Evolutionary conservation across 2,329 filamentous ascomycete species (phyloP).

Genomic region (Ophiosphaerella narmari): DNA sequence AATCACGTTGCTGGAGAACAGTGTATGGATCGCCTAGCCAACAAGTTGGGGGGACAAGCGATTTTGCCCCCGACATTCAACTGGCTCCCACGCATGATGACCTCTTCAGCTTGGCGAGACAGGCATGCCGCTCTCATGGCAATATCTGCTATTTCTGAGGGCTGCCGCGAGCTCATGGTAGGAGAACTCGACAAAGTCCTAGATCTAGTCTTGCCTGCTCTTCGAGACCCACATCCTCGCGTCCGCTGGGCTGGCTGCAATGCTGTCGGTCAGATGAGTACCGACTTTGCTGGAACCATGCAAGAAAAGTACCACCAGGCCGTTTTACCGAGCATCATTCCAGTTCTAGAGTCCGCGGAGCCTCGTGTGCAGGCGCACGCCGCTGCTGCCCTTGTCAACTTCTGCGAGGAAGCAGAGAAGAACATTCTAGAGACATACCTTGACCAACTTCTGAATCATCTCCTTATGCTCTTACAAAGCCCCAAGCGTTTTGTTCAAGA

Average conservation of each 20-base stretch:
- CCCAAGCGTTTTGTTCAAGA: constrained; percentile 97
- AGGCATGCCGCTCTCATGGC: constrained; percentile 97
- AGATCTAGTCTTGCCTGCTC: constrained; percentile 88
- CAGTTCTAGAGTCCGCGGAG: constrained; percentile 86
- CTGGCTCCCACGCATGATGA: constrained; percentile 98
- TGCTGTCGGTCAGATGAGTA: constrained; percentile 99
- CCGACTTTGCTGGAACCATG: constrained; percentile 97
- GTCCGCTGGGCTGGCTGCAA: constrained; percentile 98
- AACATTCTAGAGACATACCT: constrained; percentile 89
- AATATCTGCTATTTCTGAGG: constrained; percentile 97
- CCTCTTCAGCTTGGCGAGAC: constrained; percentile 90
- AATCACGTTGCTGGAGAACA: constrained; percentile 98
- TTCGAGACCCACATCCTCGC: constrained; percentile 87
- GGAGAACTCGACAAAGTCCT: constrained; percentile 92
- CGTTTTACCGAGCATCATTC: constrained; percentile 88
- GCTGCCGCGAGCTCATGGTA: constrained; percentile 93
- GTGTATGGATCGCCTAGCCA: constrained; percentile 95
- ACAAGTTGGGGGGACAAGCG: constrained; percentile 94
- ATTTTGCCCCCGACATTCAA: constrained; percentile 92
- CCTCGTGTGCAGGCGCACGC: constrained; percentile 95
- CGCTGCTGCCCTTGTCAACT: constrained; percentile 96
- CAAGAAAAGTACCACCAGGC: constrained; percentile 91
- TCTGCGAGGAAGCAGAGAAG: constrained; percentile 98
- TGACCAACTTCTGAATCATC: constrained; percentile 79
- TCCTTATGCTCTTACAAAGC: constrained; percentile 86